A percentile compares a stretch with the other conserved stretches of the same genome.
phyloP scores from a whole-genome alignment of 2,329 filamentous ascomycete species.

The Xylaria sp. region DNA sequence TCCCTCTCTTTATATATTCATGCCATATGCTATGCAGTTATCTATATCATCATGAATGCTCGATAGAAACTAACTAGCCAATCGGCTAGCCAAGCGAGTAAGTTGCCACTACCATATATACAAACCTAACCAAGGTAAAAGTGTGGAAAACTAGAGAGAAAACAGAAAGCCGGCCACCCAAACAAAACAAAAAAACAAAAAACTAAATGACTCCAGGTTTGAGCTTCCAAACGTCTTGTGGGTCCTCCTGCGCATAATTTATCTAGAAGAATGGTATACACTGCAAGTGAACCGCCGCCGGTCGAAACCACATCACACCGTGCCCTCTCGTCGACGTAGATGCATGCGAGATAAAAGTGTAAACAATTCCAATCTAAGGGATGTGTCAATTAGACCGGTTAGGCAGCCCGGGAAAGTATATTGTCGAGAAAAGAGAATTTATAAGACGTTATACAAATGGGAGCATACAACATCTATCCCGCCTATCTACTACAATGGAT shows the following conservation, averaged over 20 bases:
- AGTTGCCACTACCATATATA: not conserved
- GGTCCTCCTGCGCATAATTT: not conserved
- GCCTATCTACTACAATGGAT: not conserved
- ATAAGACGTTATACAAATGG: slow-evolving; percentile 8
- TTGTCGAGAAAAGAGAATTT: not conserved
- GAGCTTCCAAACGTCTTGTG: not conserved
- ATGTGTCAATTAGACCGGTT: not conserved
- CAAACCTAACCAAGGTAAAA: not conserved
- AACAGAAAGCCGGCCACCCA: too few relatives aligned
- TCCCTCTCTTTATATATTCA: not conserved
- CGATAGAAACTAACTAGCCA: not conserved
- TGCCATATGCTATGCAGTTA: not conserved
- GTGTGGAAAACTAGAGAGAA: too few relatives aligned
- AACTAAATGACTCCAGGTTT: too few relatives aligned
- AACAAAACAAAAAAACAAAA: not conserved
- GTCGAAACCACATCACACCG: not conserved
- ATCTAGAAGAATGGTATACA: not conserved
- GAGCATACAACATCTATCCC: slow-evolving; percentile 4
- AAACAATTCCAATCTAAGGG: not conserved
- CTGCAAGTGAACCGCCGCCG: not conserved
- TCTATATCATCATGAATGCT: not conserved
- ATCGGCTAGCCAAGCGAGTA: not conserved
- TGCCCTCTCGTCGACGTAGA: not conserved
- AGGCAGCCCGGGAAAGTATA: not conserved
- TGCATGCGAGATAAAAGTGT: not conserved